Evolutionary conservation across 148 eudicot species (phyloP), one percentile per base, ranked within the genome.

Genomic region (Simmondsia chinensis): DNA sequence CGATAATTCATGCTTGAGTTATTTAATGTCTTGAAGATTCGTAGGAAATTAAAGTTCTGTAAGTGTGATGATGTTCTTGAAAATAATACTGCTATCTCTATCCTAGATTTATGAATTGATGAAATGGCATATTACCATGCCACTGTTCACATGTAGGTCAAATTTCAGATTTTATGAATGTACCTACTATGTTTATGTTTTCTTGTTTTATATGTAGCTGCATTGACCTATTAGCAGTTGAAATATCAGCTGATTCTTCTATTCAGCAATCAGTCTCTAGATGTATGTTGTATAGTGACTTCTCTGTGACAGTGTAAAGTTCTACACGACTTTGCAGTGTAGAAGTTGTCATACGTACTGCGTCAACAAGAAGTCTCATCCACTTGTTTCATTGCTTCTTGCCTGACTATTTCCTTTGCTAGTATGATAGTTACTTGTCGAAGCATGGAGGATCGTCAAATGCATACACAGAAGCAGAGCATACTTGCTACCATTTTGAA

Each of bases 371-470:
- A 27, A 5, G 36, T 26, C 36, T 5, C 4, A 7, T 3, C 7
- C 27, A 6, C n/a, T 13, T 21, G 3, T 39, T 17, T 31, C 16
- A 11, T 46, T 18, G 33, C 21, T 37, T 55, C 20, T 20, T 8
- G 20, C 33, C 57, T 64, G 64, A 61, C 59, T 59, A 26, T 64
- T 65, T 39, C 53, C 43, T 58, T 48, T 59, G 44, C 64, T 70
- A 91, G 97, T 91, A 91, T 79, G 97, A 85, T 36, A 85, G 95
- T 70, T 91, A 69, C 66, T 70, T 91, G 69, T 82, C 95, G 50
- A 91, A 91, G 78, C 94, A 85, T 46, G 97, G 97, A 39, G 97
- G 97, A 56, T 76, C 94, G 11, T 91, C 97, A 47, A 91, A 91
- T 82, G 97, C 97, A 26, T 91, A 81, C 68, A 91, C 97, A 28